phyloP scores from a whole-genome alignment of 2,329 filamentous ascomycete genomes.

The Dactylellina haptotyla region DNA sequence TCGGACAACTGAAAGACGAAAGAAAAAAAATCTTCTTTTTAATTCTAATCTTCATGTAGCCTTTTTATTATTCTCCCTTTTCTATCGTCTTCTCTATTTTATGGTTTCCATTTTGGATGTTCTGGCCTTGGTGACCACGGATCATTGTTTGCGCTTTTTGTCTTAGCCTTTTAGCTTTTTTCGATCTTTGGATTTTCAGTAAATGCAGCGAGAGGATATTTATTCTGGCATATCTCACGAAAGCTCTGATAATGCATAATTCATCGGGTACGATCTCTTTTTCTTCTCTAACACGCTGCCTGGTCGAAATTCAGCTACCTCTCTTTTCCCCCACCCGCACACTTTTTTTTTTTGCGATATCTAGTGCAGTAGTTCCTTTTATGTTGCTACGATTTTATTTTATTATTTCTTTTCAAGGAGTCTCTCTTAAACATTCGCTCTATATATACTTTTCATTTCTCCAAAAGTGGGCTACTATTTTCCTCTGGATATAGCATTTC shows the following conservation, averaged over 20 bases:
- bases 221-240: slow-evolving; percentile 37
- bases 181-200: background rate
- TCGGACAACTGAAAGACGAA: background rate
- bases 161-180: slow-evolving; percentile 11
- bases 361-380: too few relatives aligned
- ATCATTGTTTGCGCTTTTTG: slow-evolving; percentile 44
- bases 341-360: too few relatives aligned
- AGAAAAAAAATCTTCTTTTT: background rate
- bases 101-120: background rate
- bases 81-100: background rate
- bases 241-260: slow-evolving; percentile 53
- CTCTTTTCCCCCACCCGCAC: too few relatives aligned
- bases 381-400: too few relatives aligned
- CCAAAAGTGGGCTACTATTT: too few relatives aligned
- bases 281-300: slow-evolving; percentile 2
- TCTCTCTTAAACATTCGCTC: too few relatives aligned
- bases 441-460: too few relatives aligned
- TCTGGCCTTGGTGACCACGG: slow-evolving; percentile 13
- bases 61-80: background rate
- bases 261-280: slow-evolving; percentile 19
- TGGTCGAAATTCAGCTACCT: background rate
- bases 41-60: slow-evolving; percentile 8
- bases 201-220: slow-evolving; percentile 37
- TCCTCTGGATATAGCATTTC: too few relatives aligned
- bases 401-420: too few relatives aligned